phyloP scores from a whole-genome alignment of 2,329 filamentous ascomycete genomes.

The Aspergillus sp. region DNA sequence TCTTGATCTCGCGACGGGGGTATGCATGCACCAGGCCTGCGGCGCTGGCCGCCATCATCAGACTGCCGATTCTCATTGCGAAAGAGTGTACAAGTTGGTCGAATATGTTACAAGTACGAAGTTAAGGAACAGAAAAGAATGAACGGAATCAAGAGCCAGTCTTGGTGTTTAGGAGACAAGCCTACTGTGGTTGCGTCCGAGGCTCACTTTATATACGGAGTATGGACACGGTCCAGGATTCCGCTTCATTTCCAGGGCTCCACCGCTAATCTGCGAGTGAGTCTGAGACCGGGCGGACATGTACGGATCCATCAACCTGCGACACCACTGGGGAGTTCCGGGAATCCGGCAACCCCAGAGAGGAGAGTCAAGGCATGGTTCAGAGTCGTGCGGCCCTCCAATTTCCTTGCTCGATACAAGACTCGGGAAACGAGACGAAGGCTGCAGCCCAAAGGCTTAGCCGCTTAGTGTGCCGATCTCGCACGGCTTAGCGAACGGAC shows the following conservation, averaged over 20 bases:
- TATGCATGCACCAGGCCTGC: slow-evolving; percentile 26
- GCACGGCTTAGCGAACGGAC: too few relatives aligned
- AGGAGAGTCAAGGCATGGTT: too few relatives aligned
- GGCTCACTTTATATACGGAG: not conserved
- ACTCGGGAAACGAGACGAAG: not conserved
- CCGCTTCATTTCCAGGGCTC: not conserved
- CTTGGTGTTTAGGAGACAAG: not conserved
- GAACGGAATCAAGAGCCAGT: slow-evolving; percentile 4
- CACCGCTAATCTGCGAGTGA: not conserved
- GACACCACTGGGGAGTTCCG: not conserved
- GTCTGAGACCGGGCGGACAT: not conserved
- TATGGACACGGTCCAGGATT: not conserved
- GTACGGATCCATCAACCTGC: not conserved
- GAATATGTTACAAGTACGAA: too few relatives aligned
- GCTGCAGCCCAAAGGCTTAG: not conserved
- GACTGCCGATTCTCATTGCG: slow-evolving; percentile 30
- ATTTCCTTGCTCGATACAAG: too few relatives aligned
- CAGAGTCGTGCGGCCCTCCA: too few relatives aligned
- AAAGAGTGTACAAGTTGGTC: slow-evolving; percentile 26
- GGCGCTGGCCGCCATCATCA: slow-evolving; percentile 29
- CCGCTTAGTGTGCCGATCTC: not conserved
- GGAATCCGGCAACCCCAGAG: too few relatives aligned
- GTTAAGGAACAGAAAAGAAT: slow-evolving; percentile 11
- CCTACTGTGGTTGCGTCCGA: not conserved
- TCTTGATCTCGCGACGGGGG: slow-evolving; percentile 23